These are phyloP conservation scores for Chaetomium olivaceum DNA, from an alignment of 2,329 filamentous ascomycete species.

Conservation along the genomic window DNA sequence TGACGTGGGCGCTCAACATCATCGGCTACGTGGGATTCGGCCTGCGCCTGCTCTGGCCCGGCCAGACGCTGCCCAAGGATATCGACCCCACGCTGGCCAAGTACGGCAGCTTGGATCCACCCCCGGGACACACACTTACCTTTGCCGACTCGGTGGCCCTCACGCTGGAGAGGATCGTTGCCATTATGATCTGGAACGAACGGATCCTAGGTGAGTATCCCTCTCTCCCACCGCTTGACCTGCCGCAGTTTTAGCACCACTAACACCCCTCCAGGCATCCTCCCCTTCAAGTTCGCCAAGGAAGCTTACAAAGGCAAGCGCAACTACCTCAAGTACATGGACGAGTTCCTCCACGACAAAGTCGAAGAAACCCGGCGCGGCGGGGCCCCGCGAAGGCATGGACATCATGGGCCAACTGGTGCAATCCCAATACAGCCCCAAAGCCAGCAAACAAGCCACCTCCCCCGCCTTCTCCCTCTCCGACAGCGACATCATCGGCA, in stretches of 20 bases:
- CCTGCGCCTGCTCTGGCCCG: constrained; percentile 60
- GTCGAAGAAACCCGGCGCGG: constrained; percentile 42
- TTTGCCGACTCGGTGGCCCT: constrained; percentile 64
- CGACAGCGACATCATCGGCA: constrained; percentile 69
- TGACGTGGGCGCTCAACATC: constrained; percentile 59
- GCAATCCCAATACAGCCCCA: constrained; percentile 43
- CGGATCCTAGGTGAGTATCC: constrained; percentile 26
- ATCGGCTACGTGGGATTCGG: constrained; percentile 72
- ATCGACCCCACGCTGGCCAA: constrained; percentile 49
- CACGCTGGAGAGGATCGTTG: constrained; percentile 63
- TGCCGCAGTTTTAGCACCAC: neutral
- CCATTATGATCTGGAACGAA: constrained; percentile 57
- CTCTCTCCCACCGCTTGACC: constrained; percentile 31
- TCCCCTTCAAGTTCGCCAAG: constrained; percentile 55
- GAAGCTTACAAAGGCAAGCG: constrained; percentile 55
- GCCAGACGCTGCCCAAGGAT: constrained; percentile 52
- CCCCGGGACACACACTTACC: constrained; percentile 60
- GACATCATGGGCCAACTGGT: constrained; percentile 56
- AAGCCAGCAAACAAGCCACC: constrained; percentile 7
- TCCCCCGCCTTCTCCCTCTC: constrained; percentile 41
- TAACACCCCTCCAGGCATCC: constrained; percentile 37
- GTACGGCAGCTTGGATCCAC: constrained; percentile 49
- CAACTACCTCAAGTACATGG: constrained; percentile 70
- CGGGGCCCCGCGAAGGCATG: constrained; percentile 45
- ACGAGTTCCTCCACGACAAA: constrained; percentile 66